phyloP scores from a whole-genome alignment of 2,329 filamentous ascomycete species.

The Mycosphaerella sp. region DNA sequence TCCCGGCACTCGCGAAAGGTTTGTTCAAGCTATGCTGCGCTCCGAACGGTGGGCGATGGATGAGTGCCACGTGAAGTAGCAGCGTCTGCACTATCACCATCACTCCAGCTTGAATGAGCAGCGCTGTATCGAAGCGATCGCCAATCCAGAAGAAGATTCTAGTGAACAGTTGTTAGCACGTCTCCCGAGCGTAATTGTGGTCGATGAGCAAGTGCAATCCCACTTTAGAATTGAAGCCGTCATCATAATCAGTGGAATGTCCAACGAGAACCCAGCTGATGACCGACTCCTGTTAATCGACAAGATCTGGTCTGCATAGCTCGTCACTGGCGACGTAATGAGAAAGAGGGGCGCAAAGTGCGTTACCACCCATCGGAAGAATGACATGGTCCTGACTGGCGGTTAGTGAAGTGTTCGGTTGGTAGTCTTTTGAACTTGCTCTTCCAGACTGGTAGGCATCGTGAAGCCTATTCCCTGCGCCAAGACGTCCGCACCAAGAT shows the following conservation, averaged over 20 bases:
- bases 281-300: slow-evolving; percentile 55
- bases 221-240: slow-evolving; percentile 59
- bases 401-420: slow-evolving; percentile 12
- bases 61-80: slow-evolving; percentile 56
- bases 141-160: slow-evolving; percentile 63
- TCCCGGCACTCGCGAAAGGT: slow-evolving; percentile 57
- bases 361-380: slow-evolving; percentile 33
- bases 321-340: slow-evolving; percentile 57
- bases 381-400: slow-evolving; percentile 27
- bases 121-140: slow-evolving; percentile 52
- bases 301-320: slow-evolving; percentile 61
- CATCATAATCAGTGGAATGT: slow-evolving; percentile 63
- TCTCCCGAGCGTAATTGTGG: background rate
- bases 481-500: slow-evolving; percentile 2
- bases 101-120: slow-evolving; percentile 55
- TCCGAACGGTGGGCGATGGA: slow-evolving; percentile 45
- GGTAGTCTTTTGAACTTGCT: slow-evolving; percentile 14
- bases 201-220: slow-evolving; percentile 4
- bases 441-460: slow-evolving; percentile 14
- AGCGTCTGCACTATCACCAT: slow-evolving; percentile 55
- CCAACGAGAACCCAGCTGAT: slow-evolving; percentile 59
- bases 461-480: slow-evolving; percentile 15
- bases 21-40: slow-evolving; percentile 36
- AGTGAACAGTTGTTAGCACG: background rate
- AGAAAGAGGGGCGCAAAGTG: slow-evolving; percentile 42